Conservation (phyloP, 2,329 filamentous ascomycete genomes). For the Herpomyces periplanetae region DNA sequence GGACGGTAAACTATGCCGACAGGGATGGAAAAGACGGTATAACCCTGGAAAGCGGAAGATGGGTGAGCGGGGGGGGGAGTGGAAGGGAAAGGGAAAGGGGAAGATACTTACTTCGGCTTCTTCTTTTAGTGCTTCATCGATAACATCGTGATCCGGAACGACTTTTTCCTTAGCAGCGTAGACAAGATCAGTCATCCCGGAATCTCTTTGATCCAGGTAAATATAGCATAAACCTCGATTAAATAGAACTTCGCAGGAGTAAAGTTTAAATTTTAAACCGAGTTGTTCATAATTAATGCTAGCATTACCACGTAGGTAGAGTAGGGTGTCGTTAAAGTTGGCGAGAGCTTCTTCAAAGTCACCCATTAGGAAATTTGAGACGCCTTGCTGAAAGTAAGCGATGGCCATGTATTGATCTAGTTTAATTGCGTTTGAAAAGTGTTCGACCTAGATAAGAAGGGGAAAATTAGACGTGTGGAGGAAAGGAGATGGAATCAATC, state of each 20-base stretch:
- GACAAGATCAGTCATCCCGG: constrained; percentile 55
- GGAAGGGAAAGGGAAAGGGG: not conserved
- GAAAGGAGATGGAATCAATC: constrained; percentile 2
- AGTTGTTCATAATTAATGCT: constrained; percentile 94
- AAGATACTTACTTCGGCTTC: constrained; percentile 31
- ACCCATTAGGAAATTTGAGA: constrained; percentile 82
- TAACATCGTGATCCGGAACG: constrained; percentile 80
- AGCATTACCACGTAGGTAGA: constrained; percentile 77
- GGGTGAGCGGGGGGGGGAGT: not conserved
- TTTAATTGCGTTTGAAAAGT: constrained; percentile 59
- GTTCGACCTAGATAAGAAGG: constrained; percentile 26
- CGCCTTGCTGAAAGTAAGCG: constrained; percentile 89
- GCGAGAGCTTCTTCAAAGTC: constrained; percentile 89
- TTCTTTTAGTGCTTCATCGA: constrained; percentile 78
- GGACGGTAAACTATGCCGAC: constrained; percentile 80
- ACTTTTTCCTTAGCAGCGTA: constrained; percentile 87
- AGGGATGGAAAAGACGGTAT: constrained; percentile 91
- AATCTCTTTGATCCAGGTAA: constrained; percentile 62
- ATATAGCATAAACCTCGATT: constrained; percentile 92
- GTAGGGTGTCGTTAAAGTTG: constrained; percentile 89
- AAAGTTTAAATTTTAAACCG: constrained; percentile 75
- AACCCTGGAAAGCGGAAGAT: constrained; percentile 20
- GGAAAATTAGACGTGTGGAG: constrained; percentile 2
- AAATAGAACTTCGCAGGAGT: constrained; percentile 88
- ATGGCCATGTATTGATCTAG: constrained; percentile 86